Conservation (phyloP, 352 stramenopile genomes). For the Bremia lactucae region DNA sequence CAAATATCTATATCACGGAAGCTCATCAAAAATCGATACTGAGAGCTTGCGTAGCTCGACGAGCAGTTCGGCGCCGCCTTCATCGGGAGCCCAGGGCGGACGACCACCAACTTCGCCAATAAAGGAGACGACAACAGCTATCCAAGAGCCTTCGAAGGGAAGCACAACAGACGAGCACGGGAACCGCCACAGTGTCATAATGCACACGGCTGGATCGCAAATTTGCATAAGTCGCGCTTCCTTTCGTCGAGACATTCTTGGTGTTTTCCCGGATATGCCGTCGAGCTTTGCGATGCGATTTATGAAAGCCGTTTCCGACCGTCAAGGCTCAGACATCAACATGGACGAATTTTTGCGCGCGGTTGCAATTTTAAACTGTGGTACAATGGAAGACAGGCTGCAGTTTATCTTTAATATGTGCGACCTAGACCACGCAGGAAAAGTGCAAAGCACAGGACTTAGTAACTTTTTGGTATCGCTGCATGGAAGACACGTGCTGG, state of each 20-base stretch:
- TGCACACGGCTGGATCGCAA: constrained; percentile 61
- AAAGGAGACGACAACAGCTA: constrained; percentile 21
- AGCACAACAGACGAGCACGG: constrained; percentile 32
- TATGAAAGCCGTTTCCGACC: constrained; percentile 81
- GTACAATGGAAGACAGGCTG: constrained; percentile 65
- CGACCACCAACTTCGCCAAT: constrained; percentile 34
- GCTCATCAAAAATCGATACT: constrained; percentile 20
- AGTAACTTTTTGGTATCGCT: constrained; percentile 82
- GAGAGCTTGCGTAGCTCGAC: constrained; percentile 15
- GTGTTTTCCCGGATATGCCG: constrained; percentile 84
- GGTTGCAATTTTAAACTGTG: constrained; percentile 63
- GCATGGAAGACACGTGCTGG: constrained; percentile 62
- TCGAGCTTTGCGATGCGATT: constrained; percentile 85
- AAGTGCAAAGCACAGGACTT: constrained; percentile 76
- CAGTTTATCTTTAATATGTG: constrained; percentile 84
- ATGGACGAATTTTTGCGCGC: constrained; percentile 83
- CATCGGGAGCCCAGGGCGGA: constrained; percentile 11
- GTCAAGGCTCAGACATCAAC: constrained; percentile 75
- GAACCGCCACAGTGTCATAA: constrained; percentile 34
- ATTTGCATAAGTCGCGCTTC: constrained; percentile 75
- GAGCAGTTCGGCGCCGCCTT: constrained; percentile 9
- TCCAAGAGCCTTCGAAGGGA: constrained; percentile 15
- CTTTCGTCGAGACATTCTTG: constrained; percentile 77
- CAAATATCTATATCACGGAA: constrained; percentile 76
- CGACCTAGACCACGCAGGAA: constrained; percentile 75